Conservation (phyloP, 176 grass and related monocot genomes). For the Triticum monococcum region DNA sequence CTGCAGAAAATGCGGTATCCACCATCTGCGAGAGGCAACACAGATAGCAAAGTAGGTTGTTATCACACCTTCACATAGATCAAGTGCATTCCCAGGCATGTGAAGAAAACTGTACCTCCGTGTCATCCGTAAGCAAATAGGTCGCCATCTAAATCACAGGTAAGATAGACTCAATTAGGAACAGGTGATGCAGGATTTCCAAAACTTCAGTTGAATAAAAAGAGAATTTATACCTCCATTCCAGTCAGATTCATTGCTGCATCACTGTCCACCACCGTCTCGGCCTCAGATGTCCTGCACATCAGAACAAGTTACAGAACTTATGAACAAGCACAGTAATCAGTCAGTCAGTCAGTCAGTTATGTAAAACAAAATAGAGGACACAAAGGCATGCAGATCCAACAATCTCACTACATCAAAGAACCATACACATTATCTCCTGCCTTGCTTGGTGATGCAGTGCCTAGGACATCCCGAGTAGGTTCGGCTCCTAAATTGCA, state of each 20-base stretch:
- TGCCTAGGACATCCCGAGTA: neutral
- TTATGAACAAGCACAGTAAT: neutral
- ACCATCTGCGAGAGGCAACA: constrained; percentile 5
- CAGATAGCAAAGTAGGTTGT: no score
- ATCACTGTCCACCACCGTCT: constrained; percentile 9
- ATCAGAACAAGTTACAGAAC: neutral
- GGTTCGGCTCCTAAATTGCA: neutral
- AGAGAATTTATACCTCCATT: constrained; percentile 25
- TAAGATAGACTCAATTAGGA: neutral
- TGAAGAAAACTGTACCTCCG: constrained; percentile 28
- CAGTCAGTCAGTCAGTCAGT: no score
- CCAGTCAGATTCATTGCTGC: neutral
- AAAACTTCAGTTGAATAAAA: neutral
- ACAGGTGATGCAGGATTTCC: neutral
- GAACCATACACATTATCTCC: constrained; percentile 11
- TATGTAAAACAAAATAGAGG: no score
- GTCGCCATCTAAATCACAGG: constrained; percentile 5
- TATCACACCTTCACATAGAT: neutral
- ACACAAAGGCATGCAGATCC: neutral
- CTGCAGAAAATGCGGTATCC: neutral
- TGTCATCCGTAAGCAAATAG: constrained; percentile 30
- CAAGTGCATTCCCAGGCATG: neutral
- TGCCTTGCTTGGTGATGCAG: constrained; percentile 7
- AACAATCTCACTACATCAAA: no score
- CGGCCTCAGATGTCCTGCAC: neutral